These are phyloP conservation scores for Ceratocystis variospora DNA, from an alignment of 2,329 filamentous ascomycete genomes.

Conservation along the genomic window DNA sequence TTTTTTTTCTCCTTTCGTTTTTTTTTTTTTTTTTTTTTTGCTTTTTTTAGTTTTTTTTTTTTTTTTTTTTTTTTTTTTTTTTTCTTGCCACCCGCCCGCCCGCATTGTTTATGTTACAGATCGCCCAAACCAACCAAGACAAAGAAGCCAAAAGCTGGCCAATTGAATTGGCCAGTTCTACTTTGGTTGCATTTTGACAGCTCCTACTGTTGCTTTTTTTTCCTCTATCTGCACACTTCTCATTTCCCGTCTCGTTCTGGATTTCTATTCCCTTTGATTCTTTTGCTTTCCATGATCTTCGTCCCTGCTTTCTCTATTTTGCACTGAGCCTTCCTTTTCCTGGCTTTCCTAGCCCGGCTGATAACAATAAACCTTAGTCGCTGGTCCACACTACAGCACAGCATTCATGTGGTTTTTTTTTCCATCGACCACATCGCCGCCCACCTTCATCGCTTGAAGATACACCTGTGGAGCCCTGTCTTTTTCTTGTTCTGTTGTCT, in stretches of 20 bases:
- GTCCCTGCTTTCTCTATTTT: background rate
- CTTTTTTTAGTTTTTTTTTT: no score
- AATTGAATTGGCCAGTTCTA: background rate
- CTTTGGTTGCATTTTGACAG: background rate
- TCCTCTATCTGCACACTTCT: background rate
- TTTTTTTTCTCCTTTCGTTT: background rate
- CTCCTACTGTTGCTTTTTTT: background rate
- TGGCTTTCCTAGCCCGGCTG: background rate
- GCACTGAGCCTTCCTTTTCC: background rate
- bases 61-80: background rate
- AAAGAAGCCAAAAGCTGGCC: background rate
- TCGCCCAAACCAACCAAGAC: constrained; percentile 1
- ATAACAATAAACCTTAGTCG: background rate
- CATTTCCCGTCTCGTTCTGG: background rate
- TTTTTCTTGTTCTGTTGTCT: constrained; percentile 1
- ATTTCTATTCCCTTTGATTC: background rate
- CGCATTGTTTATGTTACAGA: background rate
- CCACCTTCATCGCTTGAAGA: background rate
- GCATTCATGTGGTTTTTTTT: background rate
- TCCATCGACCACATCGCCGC: background rate
- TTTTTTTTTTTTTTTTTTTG: background rate
- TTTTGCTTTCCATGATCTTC: background rate
- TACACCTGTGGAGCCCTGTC: background rate
- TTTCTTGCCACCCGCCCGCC: background rate
- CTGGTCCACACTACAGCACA: constrained; percentile 7